A percentile compares a stretch with the other conserved stretches of the same genome.
Conservation (phyloP, 1,139 yeast genomes). For the Blastobotrys elegans region DNA sequence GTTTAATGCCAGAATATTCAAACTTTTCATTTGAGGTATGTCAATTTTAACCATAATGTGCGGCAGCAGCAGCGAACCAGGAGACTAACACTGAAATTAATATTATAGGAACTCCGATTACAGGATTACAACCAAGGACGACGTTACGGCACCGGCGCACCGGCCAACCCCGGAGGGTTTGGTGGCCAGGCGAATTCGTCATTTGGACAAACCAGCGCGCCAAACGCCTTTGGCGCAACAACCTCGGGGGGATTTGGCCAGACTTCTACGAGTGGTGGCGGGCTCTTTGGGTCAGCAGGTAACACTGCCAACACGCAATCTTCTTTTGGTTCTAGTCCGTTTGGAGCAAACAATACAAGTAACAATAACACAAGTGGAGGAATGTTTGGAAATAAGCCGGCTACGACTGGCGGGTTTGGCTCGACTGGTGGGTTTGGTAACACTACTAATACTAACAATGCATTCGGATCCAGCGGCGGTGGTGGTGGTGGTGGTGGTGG, state of each 20-base stretch:
- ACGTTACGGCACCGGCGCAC: constrained; percentile 46
- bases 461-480: constrained; percentile 18
- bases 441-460: constrained; percentile 18
- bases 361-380: constrained; percentile 21
- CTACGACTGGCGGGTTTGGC: constrained; percentile 9
- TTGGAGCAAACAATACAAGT: constrained; percentile 19
- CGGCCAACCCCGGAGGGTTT: constrained; percentile 22
- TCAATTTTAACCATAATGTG: not conserved
- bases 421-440: constrained; percentile 6
- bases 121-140: constrained; percentile 83
- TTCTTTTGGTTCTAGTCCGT: constrained; percentile 15
- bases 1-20: constrained; percentile 86
- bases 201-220: constrained; percentile 22
- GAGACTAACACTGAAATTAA: constrained; percentile 8
- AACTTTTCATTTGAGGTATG: constrained; percentile 62
- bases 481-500: constrained; percentile 30
- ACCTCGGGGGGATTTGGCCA: constrained; percentile 7
- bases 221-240: constrained; percentile 12
- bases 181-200: constrained; percentile 24
- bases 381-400: constrained; percentile 26
- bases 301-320: constrained; percentile 25
- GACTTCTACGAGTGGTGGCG: constrained; percentile 15
- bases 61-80: no score
- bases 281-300: constrained; percentile 21
- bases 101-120: constrained; percentile 61